Base-by-base conservation (phyloP, 805 yeast species). In the Myxozyma sirexii region DNA sequence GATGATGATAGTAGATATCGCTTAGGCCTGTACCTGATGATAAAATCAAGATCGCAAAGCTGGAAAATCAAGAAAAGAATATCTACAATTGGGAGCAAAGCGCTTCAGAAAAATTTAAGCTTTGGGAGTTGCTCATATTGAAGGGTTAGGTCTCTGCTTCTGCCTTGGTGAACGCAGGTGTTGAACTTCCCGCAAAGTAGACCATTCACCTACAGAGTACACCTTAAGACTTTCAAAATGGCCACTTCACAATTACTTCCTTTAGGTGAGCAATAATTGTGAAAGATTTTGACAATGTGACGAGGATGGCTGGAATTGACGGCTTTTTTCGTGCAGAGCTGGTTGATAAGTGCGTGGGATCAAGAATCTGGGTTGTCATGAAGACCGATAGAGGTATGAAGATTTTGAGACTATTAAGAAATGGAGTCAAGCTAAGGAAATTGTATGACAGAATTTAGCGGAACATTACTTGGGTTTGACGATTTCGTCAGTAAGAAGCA, bases 391-490 rank as follows among this genome's bases (percentile, higher is more conserved):
- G 69, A 35, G 75, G 74, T 71, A 52, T 39, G 29, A 15, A 23
- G 1, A 19, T 33, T 5, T 39, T 10, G 35, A n/a, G n/a, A 29
- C 13, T 47, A n/a, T 39, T 24, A 31, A 35, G 17, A 38, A 15
- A n/a, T n/a, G n/a, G n/a, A n/a, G n/a, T n/a, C n/a, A n/a, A n/a
- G n/a, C 21, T 37, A 21, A 27, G 17, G n/a, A 38, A 19, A 10
- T 6, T 2, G 37, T 80, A 46, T 77, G 74, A 62, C 19, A 71
- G 97, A 92, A 72, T 94, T 90, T 71, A 80, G 82, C n/a, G 99
- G 99, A 1, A 89, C 85, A 3, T 78, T 94, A 53, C 82, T 87
- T 29, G 98, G 98, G 0, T 93, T 93, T 73, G 99, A 94, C 72
- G 98, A 94, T 74, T 93, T 87, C 69, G 97, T 94, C 61, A 94